Evolutionary conservation across 257 asterid species (phyloP).

Genomic region (Ocimum tenuiflorum): DNA sequence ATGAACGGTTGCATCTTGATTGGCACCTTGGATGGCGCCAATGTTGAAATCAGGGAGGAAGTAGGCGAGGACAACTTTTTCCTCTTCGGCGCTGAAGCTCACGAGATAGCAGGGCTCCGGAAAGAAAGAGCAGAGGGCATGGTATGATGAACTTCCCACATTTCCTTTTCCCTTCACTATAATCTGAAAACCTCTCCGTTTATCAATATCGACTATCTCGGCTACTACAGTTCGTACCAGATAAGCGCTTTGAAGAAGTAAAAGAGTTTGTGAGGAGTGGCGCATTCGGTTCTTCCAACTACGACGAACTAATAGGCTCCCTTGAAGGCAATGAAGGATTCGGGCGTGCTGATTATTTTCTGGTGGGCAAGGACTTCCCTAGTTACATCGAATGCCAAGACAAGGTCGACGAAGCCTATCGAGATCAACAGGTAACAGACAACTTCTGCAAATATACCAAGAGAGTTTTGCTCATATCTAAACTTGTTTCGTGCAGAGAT

Average conservation of each 20-base stretch:
- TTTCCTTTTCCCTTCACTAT: too few species aligned
- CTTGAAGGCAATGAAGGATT: conserved; percentile 84
- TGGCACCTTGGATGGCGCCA: conserved; percentile 87
- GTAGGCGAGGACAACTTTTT: conserved; percentile 83
- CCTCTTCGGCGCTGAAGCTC: conserved; percentile 87
- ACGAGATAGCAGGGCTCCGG: conserved; percentile 65
- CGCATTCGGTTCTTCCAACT: conserved; percentile 55
- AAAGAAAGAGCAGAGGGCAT: conserved; percentile 77
- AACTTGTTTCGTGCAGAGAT: conserved; percentile 34
- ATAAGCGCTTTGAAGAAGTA: conserved; percentile 61
- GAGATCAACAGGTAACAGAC: conserved; percentile 47
- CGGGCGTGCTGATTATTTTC: conserved; percentile 80
- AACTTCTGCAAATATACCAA: background rate
- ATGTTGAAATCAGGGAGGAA: conserved; percentile 83
- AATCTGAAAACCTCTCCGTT: too few species aligned
- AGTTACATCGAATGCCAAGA: conserved; percentile 87
- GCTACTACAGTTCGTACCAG: conserved; percentile 61
- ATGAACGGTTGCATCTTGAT: conserved; percentile 80
- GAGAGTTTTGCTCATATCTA: background rate
- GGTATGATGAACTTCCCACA: conserved; percentile 25
- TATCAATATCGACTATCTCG: background rate
- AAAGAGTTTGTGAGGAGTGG: conserved; percentile 56
- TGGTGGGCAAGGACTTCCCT: conserved; percentile 85
- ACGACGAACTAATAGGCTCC: conserved; percentile 57
- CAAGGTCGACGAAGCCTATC: conserved; percentile 70